phyloP scores from a whole-genome alignment of 2,329 filamentous ascomycete species.

The Fusarium domesticum region DNA sequence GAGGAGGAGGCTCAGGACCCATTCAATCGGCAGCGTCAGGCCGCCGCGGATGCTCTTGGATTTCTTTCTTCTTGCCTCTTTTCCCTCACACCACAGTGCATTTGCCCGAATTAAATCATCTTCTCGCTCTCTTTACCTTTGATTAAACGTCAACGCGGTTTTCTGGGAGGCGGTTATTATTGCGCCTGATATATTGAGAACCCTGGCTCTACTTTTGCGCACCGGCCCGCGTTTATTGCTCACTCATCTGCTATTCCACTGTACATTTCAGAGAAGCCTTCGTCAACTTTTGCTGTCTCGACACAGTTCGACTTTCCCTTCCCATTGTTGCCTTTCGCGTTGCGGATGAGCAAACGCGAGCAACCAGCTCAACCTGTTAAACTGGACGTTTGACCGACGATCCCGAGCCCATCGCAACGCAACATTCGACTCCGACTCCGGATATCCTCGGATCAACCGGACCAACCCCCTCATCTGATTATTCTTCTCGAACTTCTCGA shows the following conservation, averaged over 20 bases:
- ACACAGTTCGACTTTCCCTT: neutral
- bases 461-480: conserved; percentile 12
- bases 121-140: neutral
- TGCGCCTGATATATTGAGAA: neutral
- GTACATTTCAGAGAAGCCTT: neutral
- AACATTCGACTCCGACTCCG: conserved; percentile 14
- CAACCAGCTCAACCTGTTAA: neutral
- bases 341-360: neutral
- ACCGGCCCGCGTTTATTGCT: neutral
- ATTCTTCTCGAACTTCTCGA: conserved; percentile 7
- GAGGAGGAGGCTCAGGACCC: neutral
- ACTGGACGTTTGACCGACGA: conserved; percentile 1
- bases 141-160: neutral
- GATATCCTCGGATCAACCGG: conserved; percentile 22
- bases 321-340: neutral
- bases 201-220: neutral
- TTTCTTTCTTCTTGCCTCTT: neutral
- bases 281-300: neutral
- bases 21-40: neutral
- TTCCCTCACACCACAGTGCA: neutral
- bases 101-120: too few relatives aligned
- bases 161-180: neutral
- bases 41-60: neutral
- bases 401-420: conserved; percentile 9
- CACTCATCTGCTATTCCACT: neutral